phyloP scores from a whole-genome alignment of 2,329 filamentous ascomycete species.

The Lachnellula subtilissima region DNA sequence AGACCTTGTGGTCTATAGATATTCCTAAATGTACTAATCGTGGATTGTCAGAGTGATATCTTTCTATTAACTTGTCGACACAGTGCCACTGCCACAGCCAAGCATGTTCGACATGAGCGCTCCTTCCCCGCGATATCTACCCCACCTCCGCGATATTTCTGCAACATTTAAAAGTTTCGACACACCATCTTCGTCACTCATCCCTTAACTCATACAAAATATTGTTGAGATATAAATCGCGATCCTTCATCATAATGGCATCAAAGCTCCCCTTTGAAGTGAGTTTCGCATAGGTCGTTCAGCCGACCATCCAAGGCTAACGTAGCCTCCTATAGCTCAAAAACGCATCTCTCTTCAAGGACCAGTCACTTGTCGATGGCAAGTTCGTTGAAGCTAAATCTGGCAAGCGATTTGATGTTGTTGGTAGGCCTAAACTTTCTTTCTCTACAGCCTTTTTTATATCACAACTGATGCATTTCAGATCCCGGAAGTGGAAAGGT shows the following conservation, averaged over 20 bases:
- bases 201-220: not conserved
- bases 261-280: constrained; percentile 24
- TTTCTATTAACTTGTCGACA: not conserved
- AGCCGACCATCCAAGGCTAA: constrained; percentile 1
- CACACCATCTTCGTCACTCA: not conserved
- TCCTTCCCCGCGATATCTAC: not conserved
- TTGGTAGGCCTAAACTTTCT: constrained; percentile 34
- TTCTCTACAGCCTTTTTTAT: not conserved
- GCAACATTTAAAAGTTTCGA: not conserved
- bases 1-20: no score
- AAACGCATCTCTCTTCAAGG: constrained; percentile 48
- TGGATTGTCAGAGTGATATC: not conserved
- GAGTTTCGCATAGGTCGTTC: not conserved
- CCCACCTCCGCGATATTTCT: not conserved
- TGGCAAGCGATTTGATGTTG: constrained; percentile 52
- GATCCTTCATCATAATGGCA: constrained; percentile 5
- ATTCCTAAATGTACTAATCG: not conserved
- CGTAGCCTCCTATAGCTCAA: constrained; percentile 40
- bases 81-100: not conserved
- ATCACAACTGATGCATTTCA: constrained; percentile 23
- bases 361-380: constrained; percentile 49
- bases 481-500: constrained; percentile 42
- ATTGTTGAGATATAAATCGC: not conserved
- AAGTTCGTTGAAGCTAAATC: constrained; percentile 52
- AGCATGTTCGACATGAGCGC: not conserved